phyloP scores from a whole-genome alignment of 495 filamentous ascomycete species.

The Jackrogersella multiformis region DNA sequence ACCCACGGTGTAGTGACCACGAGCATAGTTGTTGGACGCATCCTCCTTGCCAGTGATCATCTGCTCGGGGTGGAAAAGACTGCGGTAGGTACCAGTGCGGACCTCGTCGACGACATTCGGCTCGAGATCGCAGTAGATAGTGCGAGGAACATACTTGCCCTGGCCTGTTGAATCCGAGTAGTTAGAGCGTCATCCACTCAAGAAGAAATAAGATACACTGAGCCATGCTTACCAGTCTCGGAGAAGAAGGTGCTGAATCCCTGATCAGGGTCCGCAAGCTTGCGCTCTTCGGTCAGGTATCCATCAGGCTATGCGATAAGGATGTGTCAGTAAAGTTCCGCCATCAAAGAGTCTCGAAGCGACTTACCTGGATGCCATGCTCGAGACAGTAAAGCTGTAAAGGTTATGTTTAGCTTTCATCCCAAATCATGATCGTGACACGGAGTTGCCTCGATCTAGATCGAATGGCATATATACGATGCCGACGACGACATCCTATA shows the following conservation, averaged over 20 bases:
- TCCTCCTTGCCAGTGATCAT: constrained; percentile 99
- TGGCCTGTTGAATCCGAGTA: constrained; percentile 68
- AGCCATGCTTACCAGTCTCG: constrained; percentile 84
- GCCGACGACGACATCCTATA: neutral
- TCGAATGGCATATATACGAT: constrained; percentile 9
- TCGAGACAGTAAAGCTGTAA: constrained; percentile 97
- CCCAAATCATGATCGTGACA: constrained; percentile 1
- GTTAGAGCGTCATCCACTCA: constrained; percentile 30
- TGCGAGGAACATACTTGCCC: constrained; percentile 98
- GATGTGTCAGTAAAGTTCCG: constrained; percentile 52
- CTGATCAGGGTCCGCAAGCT: constrained; percentile 88
- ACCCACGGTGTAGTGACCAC: constrained; percentile 98
- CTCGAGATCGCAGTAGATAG: constrained; percentile 99
- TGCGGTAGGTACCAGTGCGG: constrained; percentile 94
- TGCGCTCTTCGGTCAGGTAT: constrained; percentile 98
- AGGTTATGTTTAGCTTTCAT: constrained; percentile 36
- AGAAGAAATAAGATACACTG: neutral
- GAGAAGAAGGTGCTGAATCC: constrained; percentile 99
- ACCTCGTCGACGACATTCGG: constrained; percentile 99
- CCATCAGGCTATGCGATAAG: constrained; percentile 82
- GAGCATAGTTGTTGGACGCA: constrained; percentile 99
- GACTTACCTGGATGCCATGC: constrained; percentile 96
- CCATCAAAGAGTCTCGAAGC: neutral
- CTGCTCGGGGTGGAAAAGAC: constrained; percentile 96
- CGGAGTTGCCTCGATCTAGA: neutral